Conservation (phyloP, 768 basidiomycete genomes). For the Collybiopsis luxurians region DNA sequence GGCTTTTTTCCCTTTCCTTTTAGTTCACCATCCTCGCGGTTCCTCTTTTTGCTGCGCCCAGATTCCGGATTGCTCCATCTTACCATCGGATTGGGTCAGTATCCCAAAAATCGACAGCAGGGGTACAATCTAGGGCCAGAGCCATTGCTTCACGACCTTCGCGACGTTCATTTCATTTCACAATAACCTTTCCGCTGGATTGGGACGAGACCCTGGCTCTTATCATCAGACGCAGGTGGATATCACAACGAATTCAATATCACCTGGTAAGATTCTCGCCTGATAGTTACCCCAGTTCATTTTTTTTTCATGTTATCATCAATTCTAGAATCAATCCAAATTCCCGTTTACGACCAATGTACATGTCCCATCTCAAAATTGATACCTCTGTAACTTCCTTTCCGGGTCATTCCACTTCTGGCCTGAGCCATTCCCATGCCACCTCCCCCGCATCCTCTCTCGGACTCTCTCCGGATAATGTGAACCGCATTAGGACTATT, state of each 20-base stretch:
- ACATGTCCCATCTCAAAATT: slow-evolving; percentile 25
- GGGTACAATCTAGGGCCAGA: no score
- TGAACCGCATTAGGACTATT: slow-evolving; percentile 41
- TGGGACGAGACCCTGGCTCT: background rate
- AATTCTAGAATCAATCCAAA: background rate
- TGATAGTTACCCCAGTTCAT: no score
- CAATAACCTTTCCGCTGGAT: background rate
- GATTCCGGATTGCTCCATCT: background rate
- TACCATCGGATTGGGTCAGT: background rate
- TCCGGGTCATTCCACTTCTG: slow-evolving; percentile 13
- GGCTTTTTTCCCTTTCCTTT: background rate
- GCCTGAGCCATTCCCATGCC: background rate
- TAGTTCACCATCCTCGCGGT: background rate
- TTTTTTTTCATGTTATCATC: no score
- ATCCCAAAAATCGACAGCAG: no score
- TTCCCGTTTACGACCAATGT: slow-evolving; percentile 17
- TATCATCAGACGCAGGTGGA: background rate
- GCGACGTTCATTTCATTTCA: background rate
- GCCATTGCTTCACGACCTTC: background rate
- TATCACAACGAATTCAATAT: background rate
- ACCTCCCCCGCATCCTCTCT: slow-evolving; percentile 20
- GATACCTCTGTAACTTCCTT: slow-evolving; percentile 20
- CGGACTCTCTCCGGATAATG: slow-evolving; percentile 27
- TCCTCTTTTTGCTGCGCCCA: background rate
- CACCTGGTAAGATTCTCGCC: background rate